Evolutionary conservation across 1,284 basidiomycete species (phyloP), one percentile per base, ranked within the genome.

Genomic region (Sanghuangporus baumii): DNA sequence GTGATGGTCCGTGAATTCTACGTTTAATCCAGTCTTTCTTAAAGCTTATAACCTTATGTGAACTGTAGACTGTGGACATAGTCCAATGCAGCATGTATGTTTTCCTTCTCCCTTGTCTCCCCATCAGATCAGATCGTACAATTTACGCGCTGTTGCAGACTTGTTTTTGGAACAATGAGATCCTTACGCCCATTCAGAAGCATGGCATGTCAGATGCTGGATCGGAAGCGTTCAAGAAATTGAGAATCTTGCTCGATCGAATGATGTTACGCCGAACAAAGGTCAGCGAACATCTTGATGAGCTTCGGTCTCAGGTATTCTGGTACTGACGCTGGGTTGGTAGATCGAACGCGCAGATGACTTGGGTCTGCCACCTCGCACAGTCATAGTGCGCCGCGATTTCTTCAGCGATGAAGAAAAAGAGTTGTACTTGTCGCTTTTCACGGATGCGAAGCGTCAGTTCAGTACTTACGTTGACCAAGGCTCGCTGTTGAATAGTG

Each of bases 331-430:
- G 26, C 6, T 9, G 20, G 1, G 16, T 16, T 18, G 20, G 9
- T 55, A 94, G 87, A 77, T 99, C 46, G 93, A 99, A 84, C 85
- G 93, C 57, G 96, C 96, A 0, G 97, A 99, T 71, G 97, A 99
- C 73, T 86, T 99, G 56, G 97, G 95, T 5, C 78, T 99, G n/a
- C 97, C 97, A 2, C 97, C 97, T 3, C 85, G 97, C 46, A 96
- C 89, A 0, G 91, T 99, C 50, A 82, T 93, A 59, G 89, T 99
- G 65, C 86, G 94, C 46, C 82, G 88, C 58, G 96, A 99, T 74
- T 91, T 90, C 74, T 99, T 99, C 79, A 97, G 93, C 66, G 92
- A 94, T 0, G 94, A 97, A 73, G 96, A 98, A 76, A 97, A 96
- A 74, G 96, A 99, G 70, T 78, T 99, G 11, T 99, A 99, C 75